phyloP scores from a whole-genome alignment of 2,329 filamentous ascomycete genomes.

The Botrytis aclada region DNA sequence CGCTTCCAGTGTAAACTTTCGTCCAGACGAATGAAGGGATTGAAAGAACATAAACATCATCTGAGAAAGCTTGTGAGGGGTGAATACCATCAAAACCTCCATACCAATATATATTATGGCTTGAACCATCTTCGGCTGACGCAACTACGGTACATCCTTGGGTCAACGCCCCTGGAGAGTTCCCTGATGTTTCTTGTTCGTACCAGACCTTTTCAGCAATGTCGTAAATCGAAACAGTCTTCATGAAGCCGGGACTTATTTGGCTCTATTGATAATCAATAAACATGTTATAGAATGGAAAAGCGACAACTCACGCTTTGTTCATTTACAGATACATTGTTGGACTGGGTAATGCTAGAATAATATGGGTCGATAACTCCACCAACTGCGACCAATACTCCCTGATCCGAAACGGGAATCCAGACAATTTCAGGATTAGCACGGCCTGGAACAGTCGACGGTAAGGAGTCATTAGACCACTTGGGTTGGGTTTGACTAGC shows the following conservation, averaged over 20 bases:
- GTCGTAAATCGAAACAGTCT: constrained; percentile 71
- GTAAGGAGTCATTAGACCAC: constrained; percentile 58
- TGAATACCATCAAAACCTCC: constrained; percentile 64
- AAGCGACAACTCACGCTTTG: constrained; percentile 41
- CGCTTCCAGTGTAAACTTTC: constrained; percentile 52
- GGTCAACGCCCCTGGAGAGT: constrained; percentile 60
- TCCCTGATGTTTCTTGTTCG: constrained; percentile 65
- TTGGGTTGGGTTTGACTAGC: constrained; percentile 45
- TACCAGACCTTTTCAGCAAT: constrained; percentile 69
- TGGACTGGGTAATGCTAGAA: constrained; percentile 22
- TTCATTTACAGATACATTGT: constrained; percentile 37
- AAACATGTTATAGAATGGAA: no score
- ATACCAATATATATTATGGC: constrained; percentile 76
- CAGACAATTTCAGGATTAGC: constrained; percentile 66
- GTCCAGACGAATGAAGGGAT: constrained; percentile 73
- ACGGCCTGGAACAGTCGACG: constrained; percentile 49
- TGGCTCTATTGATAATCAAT: constrained; percentile 45
- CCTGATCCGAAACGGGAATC: constrained; percentile 74
- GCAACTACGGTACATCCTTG: constrained; percentile 70
- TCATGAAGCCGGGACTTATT: constrained; percentile 68
- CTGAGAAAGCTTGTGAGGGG: constrained; percentile 51
- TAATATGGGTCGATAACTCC: constrained; percentile 65
- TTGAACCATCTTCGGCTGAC: constrained; percentile 67
- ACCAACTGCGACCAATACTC: constrained; percentile 73
- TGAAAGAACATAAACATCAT: constrained; percentile 72